Evolutionary conservation across 2,329 filamentous ascomycete genomes (phyloP), one percentile per base, ranked within the genome.

Genomic region (Curvularia eragrostidis): DNA sequence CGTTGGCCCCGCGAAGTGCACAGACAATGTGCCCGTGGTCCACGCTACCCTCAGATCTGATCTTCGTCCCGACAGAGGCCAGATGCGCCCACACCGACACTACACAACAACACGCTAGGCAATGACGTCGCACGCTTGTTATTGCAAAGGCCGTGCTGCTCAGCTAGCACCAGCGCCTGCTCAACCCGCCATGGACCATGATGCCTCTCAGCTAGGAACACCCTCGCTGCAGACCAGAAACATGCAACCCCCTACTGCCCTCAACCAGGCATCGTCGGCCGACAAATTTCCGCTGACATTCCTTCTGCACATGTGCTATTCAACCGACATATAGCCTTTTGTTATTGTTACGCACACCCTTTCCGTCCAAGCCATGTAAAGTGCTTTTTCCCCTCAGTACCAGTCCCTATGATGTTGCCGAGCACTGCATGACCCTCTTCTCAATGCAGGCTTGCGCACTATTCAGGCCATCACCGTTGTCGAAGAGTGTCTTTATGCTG

Each of bases 401-500:
- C 43, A 48, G n/a, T 15, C 19, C 28, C 5, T 19, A 34, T 12
- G 44, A 34, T 19, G 28, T 8, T 19, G 10, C 28, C n/a, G 19
- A 32, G 26, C 28, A 47, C 34, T 47, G 21, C 28, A 21, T 51
- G 15, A 43, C 34, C 49, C 18, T n/a, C 15, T 18, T 18, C 34
- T 34, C 24, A 28, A 47, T 41, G 26, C 36, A 49, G n/a, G 5
- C 26, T 30, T 30, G 24, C 9, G 8, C 26, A 13, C 4, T 41
- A 6, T 23, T 41, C 24, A 12, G 19, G 34, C 12, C 34, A 48
- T 78, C 74, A 95, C 69, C 89, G 84, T 68, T 90, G 89, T 62
- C 87, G 85, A 64, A 97, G 79, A 56, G 83, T 82, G 52, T 82
- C 82, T 75, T 91, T 90, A 75, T 96, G 89, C 67, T 89, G 83